phyloP scores from a whole-genome alignment of 768 basidiomycete genomes.

The Mycena crocata region DNA sequence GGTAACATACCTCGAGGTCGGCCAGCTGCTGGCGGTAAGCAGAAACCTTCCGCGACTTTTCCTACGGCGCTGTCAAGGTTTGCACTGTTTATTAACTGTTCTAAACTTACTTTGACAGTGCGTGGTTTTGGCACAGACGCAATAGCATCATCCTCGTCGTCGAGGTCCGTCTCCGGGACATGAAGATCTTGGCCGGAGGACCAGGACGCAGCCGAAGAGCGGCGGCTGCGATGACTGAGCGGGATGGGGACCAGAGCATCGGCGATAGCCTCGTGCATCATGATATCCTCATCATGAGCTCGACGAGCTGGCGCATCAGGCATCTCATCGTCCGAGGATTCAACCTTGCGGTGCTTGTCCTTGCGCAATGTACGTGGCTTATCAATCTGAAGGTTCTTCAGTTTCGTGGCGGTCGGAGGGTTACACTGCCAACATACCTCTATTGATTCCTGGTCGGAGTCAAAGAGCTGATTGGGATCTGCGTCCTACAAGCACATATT shows the following conservation, averaged over 20 bases:
- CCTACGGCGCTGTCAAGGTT: background rate
- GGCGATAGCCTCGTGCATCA: background rate
- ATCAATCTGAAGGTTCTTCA: background rate
- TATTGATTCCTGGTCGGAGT: too few species aligned
- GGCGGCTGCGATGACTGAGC: background rate
- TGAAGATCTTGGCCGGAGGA: background rate
- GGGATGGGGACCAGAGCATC: background rate
- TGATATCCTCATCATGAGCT: background rate
- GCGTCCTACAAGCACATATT: background rate
- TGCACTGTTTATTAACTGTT: background rate
- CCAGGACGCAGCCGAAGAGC: background rate
- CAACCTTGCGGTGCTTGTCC: background rate
- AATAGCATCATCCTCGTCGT: background rate
- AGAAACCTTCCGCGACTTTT: background rate
- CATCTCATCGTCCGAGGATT: background rate
- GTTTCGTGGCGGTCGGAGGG: background rate
- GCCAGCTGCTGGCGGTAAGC: conserved; percentile 7
- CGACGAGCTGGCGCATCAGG: background rate
- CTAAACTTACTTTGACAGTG: background rate
- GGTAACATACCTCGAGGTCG: background rate
- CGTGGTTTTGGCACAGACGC: background rate
- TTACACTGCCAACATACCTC: too few species aligned
- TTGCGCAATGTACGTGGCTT: background rate
- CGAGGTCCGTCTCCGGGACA: background rate
- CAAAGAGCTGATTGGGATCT: too few species aligned